Base-by-base conservation (phyloP, 768 basidiomycete genomes). In the Omphalotus guepiniiformis region DNA sequence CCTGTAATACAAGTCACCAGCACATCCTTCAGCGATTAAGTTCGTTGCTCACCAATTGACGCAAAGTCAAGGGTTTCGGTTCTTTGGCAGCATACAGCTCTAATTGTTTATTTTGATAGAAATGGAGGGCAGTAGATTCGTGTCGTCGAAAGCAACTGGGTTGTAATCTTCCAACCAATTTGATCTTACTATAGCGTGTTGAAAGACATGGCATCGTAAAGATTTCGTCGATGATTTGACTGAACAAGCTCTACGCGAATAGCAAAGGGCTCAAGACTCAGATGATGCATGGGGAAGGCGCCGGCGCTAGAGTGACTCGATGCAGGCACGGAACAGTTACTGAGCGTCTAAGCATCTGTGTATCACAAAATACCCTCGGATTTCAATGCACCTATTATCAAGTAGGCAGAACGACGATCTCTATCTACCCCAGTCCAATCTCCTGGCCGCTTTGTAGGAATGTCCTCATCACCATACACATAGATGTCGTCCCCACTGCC, bases 61-160 rank as follows among this genome's bases (percentile, higher is more conserved):
- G 73, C 29, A 93, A 69, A 8, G 86, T 86, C 55, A 93, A 67
- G 49, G 82, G 70, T 49, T 85, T 79, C 0, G 87, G 80, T 53
- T 83, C 74, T 58, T 78, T 85, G 22, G 82, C 72, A 3, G 91
- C 89, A 74, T 87, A 90, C 1, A 83, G 65, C 56, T 93, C 90
- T 41, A 93, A 66, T 47, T 90, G 88, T 56, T 78, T 78, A 55
- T 92, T 93, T 57, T 87, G 83, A 58, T 93, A 93, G 59, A 93
- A 93, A 54, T 80, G 78, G 15, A 74, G 65, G 15, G 77, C 71
- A 13, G 75, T 72, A 11, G 69, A 67, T 49, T 63, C 56, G 5
- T 47, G 36, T 45, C 43, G 35, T 46, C 15, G 7, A 15, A 30
- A 15, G 8, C 13, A 3, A 6, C 12, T 12, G 3, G 34, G 13